Base-by-base conservation (phyloP, 768 basidiomycete genomes). In the Tylopilus felleus region DNA sequence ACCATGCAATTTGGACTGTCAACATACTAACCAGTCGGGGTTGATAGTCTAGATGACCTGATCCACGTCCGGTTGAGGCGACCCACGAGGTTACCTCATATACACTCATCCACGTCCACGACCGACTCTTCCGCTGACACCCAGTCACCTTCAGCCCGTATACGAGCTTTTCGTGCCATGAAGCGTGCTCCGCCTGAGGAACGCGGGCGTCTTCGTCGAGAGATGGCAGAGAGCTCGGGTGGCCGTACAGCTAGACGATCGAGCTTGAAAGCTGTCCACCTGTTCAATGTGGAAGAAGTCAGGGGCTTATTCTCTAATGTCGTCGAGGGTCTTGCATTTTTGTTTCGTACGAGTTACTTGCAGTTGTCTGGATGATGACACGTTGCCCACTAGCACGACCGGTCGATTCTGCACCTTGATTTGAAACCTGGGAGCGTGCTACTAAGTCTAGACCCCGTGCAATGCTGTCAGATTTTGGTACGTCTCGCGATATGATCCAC, bases 391-490 rank as follows among this genome's bases (percentile, higher is more conserved):
- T 13, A 92, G 90, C 91, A 93, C 59, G 80, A 84, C 60, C 85
- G 80, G 63, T 86, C 90, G 1, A 95, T 98, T 47, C 68, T 98
- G 22, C 95, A 98, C 66, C 80, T 97, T 4, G 95, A 98, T 66
- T 72, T 98, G 58, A 98, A 97, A 70, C 93, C 93, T 10, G 93
- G 91, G 7, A 97, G 97, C 65, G 93, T 98, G 5, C 74, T 98
- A 22, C 69, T 98, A 46, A 95, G 12, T 41, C 12, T 45, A 95
- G 93, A 53, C 95, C 95, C 4, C 82, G 91, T 63, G 94, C 93
- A 1, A 93, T 98, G 90, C 76, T 98, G 17, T 93, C 92, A 2
- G 95, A 98, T 63, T 98, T 98, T 70, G 95, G 95, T 17, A 96
- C 94, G 1, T 93, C 91, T 23, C 85, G 91, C 46, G 93, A 96